Conservation (phyloP, 176 grass and related monocot genomes). For the Oryza longistaminata region DNA sequence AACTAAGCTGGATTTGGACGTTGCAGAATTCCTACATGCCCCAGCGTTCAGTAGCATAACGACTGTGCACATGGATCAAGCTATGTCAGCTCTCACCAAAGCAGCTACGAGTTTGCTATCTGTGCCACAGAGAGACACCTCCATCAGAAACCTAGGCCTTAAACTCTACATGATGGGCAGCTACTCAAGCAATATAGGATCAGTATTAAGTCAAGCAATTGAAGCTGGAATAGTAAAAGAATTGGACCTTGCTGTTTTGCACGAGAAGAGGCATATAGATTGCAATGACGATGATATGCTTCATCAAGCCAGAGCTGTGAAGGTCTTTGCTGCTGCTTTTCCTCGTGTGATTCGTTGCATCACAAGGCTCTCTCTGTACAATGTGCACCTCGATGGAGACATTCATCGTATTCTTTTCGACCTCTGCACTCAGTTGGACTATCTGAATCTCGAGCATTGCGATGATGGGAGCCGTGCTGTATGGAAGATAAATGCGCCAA, state of each 20-base stretch:
- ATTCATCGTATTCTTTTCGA: not conserved
- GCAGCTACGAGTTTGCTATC: not conserved
- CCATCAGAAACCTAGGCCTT: not conserved
- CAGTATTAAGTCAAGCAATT: not conserved
- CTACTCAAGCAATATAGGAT: not conserved
- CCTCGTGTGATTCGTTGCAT: not conserved
- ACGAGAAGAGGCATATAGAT: not conserved
- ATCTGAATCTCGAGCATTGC: not conserved
- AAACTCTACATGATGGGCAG: not conserved
- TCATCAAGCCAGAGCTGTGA: not conserved
- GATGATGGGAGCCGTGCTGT: not conserved
- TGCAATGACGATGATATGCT: not conserved
- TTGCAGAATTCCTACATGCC: not conserved
- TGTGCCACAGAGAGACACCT: not conserved
- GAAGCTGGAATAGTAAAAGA: not conserved
- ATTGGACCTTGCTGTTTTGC: not conserved
- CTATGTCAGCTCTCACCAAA: not conserved
- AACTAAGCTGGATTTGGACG: not conserved
- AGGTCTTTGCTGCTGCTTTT: not conserved
- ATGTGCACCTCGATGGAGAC: not conserved
- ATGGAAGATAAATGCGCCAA: constrained; percentile 10
- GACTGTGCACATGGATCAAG: not conserved
- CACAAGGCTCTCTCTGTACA: not conserved
- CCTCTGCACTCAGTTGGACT: not conserved
- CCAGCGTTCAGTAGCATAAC: not conserved